Base-by-base conservation (phyloP, 2,329 filamentous ascomycete genomes). In the Triangularia verruculosa region DNA sequence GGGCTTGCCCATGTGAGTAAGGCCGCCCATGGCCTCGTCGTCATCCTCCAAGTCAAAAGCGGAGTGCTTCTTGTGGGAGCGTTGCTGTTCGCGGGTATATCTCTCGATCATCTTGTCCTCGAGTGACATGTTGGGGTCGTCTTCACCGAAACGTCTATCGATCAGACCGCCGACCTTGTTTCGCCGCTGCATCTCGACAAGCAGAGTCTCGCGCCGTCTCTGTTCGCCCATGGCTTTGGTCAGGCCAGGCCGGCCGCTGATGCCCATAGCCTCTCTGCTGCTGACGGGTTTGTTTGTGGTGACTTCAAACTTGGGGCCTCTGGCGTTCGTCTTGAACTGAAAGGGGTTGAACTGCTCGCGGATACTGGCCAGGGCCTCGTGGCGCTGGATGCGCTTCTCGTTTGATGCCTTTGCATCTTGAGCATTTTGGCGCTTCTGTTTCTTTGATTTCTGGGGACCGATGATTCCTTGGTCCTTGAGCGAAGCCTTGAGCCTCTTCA, bases 341-440 rank as follows among this genome's bases (percentile, higher is more conserved):
- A 99, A 99, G 0, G 95, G 95, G 75, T 99, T 99, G 85, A 98
- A 98, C 70, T 93, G 90, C 73, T 98, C 93, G 73, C 95, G 90
- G 74, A 99, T 97, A 63, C 86, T 87, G 70, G 91, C 88, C 67
- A 99, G 83, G 15, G 93, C 91, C 62, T 87, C 89, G 72, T 89
- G 86, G 73, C 90, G 87, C 74, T 92, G 87, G 25, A 92, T 83
- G 65, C 91, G 88, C 77, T 92, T 91, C 72, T 94, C 89, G 70
- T 78, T 80, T 67, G 84, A 86, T 67, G 83, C 84, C 62, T 85
- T 86, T 59, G 83, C 85, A 76, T 87, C 87, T 75, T 88, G 87
- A 61, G 83, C 86, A 72, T 85, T 83, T 73, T 90, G 87, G 72
- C 91, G 91, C 76, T 91, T 93, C 75, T 96, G 91, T 78, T 97